A percentile compares a stretch with the other conserved stretches of the same genome.
These are phyloP conservation scores for Penicillium sp. DNA, from an alignment of 2,329 filamentous ascomycete species.

Conservation along the genomic window DNA sequence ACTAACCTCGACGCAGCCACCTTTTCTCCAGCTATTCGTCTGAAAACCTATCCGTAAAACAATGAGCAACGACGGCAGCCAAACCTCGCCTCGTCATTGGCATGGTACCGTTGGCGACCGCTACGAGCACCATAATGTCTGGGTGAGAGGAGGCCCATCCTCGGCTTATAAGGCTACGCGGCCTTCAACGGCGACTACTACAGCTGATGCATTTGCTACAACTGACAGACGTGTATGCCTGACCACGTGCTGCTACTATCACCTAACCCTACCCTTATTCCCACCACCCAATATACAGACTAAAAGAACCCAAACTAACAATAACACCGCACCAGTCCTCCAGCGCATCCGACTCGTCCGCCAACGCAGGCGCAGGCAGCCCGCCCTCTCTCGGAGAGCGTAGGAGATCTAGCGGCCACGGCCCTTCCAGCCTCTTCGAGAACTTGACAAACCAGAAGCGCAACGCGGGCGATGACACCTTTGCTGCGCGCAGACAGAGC, in stretches of 20 bases:
- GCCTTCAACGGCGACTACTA: constrained; percentile 24
- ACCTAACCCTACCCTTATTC: background rate
- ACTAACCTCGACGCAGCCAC: background rate
- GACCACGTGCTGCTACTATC: background rate
- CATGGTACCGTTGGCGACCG: constrained; percentile 40
- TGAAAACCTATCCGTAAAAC: background rate
- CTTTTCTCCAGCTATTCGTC: background rate
- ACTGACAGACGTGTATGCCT: constrained; percentile 35
- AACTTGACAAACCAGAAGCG: constrained; percentile 53
- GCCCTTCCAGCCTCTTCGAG: constrained; percentile 28
- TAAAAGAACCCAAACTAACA: background rate
- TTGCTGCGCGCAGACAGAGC: constrained; percentile 45
- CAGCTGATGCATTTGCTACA: constrained; percentile 30
- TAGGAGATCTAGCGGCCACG: constrained; percentile 35
- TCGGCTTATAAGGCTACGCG: constrained; percentile 25
- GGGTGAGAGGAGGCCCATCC: constrained; percentile 37
- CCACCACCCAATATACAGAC: background rate
- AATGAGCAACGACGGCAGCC: constrained; percentile 24
- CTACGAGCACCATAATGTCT: constrained; percentile 43
- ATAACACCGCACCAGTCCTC: constrained; percentile 30
- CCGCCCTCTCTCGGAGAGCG: constrained; percentile 30
- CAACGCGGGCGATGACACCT: constrained; percentile 40
- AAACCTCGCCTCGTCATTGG: constrained; percentile 37
- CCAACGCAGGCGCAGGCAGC: constrained; percentile 19
- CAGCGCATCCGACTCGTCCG: constrained; percentile 35